Evolutionary conservation across 352 stramenopile genomes (phyloP).

Genomic region (Hyaloperonospora arabidopsidis): DNA sequence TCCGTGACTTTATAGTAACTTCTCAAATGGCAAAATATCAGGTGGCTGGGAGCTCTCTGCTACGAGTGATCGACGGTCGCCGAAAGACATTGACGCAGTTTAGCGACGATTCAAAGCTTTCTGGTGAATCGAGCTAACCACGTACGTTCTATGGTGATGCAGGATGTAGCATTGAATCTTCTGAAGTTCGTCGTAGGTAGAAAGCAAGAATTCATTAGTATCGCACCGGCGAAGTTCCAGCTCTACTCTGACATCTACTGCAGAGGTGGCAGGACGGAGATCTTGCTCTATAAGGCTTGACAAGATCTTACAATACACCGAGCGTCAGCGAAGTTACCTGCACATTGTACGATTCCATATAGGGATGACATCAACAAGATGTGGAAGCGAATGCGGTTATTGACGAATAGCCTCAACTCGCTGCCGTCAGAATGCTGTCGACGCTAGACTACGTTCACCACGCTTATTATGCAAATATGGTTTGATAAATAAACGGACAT

Average conservation of each 20-base stretch:
- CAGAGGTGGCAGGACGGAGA: slow-evolving; percentile 25
- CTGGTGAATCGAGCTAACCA: slow-evolving; percentile 35
- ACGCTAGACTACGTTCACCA: slow-evolving; percentile 47
- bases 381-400: slow-evolving; percentile 1
- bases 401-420: slow-evolving; percentile 10
- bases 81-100: slow-evolving; percentile 31
- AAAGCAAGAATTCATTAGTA: slow-evolving; percentile 7
- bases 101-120: slow-evolving; percentile 32
- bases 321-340: slow-evolving; percentile 12
- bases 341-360: slow-evolving; percentile 15
- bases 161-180: slow-evolving; percentile 24
- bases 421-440: slow-evolving; percentile 26
- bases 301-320: slow-evolving; percentile 16
- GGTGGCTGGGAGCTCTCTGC: slow-evolving; percentile 23
- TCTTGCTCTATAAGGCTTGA: slow-evolving; percentile 11
- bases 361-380: slow-evolving; percentile 13
- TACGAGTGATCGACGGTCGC: slow-evolving; percentile 28
- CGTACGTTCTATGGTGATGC: slow-evolving; percentile 23
- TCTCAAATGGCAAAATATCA: slow-evolving; percentile 37
- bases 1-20: slow-evolving; percentile 44
- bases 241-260: slow-evolving; percentile 17
- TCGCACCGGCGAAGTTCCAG: slow-evolving; percentile 12
- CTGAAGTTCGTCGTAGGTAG: slow-evolving; percentile 28
- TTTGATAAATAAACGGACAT: slow-evolving; percentile 48
- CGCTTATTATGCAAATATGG: slow-evolving; percentile 66